Evolutionary conservation across 176 grass and related monocot genomes (phyloP), one percentile per base, ranked within the genome.

Genomic region (Panicum miliaceum): DNA sequence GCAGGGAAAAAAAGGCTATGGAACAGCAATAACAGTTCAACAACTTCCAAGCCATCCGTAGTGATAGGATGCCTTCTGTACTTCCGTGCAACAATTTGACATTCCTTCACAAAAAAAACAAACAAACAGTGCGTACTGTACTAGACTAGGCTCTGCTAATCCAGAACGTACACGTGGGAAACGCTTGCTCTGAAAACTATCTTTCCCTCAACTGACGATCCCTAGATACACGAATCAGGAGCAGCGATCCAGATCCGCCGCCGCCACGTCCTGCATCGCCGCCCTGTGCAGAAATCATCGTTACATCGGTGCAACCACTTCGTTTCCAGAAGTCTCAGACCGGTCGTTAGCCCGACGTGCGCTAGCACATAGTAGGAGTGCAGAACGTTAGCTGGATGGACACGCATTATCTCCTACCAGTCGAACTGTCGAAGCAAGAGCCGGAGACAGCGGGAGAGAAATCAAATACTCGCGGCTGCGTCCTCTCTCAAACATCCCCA

Each of bases 271-370:
- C 43, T 51, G n/a, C 70, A 64, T 6, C 23, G 23, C 26, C 68
- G 15, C 23, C 19, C 29, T 54, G 58, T 37, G 32, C 19, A 65
- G 32, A 58, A 89, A 64, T 68, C 27, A 68, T 53, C 11, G 68
- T 52, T 40, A 76, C 41, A 11, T 75, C 77, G 15, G 14, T 18
- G 67, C 76, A 81, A 36, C 11, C 32, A n/a, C 29, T 23, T 80
- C 26, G 29, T 26, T 34, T 58, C 38, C 3, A 65, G 15, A 84
- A 85, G 41, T 81, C 62, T 36, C 70, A 37, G 13, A 76, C 62
- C 9, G 77, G 77, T 35, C 34, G 70, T 43, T 89, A n/a, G 65
- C 41, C 63, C 32, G 22, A 71, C 66, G 42, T 72, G 84, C 69
- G 53, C 40, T 70, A 78, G 11, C 75, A 40, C 54, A 59, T 18